A percentile compares a stretch with the other conserved stretches of the same genome.
These are phyloP conservation scores for Magnusiomyces paraingens DNA, from an alignment of 1,139 yeast genomes.

Conservation along the genomic window DNA sequence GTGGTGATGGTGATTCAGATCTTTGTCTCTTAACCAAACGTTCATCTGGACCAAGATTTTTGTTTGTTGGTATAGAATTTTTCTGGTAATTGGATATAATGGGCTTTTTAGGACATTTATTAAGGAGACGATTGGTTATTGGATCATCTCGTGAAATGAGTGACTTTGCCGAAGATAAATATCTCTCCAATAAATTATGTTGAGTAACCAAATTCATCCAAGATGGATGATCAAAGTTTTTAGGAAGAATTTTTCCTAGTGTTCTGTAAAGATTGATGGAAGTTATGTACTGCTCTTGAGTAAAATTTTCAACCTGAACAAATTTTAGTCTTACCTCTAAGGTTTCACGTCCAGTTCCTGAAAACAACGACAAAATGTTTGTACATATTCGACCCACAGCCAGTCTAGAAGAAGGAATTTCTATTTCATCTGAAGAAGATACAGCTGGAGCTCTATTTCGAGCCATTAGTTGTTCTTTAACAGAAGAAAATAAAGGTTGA, in stretches of 20 bases:
- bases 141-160: not conserved
- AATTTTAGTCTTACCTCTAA: slow-evolving; percentile 22
- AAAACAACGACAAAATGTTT: slow-evolving; percentile 12
- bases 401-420: slow-evolving; percentile 1
- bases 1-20: not conserved
- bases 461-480: not conserved
- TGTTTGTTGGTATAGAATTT: not conserved
- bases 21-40: not conserved
- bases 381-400: slow-evolving; percentile 15
- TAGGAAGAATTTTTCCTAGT: slow-evolving; percentile 18
- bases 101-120: slow-evolving; percentile 1
- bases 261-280: slow-evolving; percentile 20
- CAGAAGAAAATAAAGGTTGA: not conserved
- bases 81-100: not conserved
- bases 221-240: slow-evolving; percentile 21
- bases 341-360: slow-evolving; percentile 14
- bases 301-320: slow-evolving; percentile 19
- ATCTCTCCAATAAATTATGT: slow-evolving; percentile 6
- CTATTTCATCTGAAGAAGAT: not conserved
- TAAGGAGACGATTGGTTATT: not conserved
- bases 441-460: not conserved
- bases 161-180: slow-evolving; percentile 4
- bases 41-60: too few species aligned
- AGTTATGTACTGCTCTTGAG: slow-evolving; percentile 19
- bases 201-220: slow-evolving; percentile 19